These are phyloP conservation scores for Monosporascus sp. DNA, from an alignment of 2,329 filamentous ascomycete genomes.

Conservation along the genomic window DNA sequence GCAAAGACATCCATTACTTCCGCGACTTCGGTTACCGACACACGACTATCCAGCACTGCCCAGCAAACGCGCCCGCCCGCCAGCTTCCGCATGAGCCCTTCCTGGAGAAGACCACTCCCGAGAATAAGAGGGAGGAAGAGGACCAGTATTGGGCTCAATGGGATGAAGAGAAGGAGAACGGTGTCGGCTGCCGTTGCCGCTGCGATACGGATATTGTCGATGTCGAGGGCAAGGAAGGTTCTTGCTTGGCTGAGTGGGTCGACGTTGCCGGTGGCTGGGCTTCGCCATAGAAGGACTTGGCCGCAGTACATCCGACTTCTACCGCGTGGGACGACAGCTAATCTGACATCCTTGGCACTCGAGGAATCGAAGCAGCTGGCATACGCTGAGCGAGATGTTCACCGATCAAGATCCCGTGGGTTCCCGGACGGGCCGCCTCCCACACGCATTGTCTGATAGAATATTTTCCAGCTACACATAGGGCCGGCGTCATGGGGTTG, in stretches of 20 bases:
- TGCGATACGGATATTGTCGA: slow-evolving; percentile 98
- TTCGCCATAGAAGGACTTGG: slow-evolving; percentile 7
- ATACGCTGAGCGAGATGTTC: neutral
- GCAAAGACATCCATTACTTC: slow-evolving; percentile 94
- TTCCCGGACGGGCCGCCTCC: neutral
- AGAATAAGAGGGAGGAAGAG: slow-evolving; percentile 79
- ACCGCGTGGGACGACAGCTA: neutral
- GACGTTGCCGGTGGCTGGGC: slow-evolving; percentile 94
- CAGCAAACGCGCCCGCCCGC: slow-evolving; percentile 84
- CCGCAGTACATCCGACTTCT: neutral
- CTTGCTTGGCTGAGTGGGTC: slow-evolving; percentile 93
- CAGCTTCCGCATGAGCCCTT: slow-evolving; percentile 78
- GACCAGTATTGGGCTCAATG: slow-evolving; percentile 93
- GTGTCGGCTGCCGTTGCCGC: slow-evolving; percentile 90
- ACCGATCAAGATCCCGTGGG: neutral
- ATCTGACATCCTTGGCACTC: neutral
- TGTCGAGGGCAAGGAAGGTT: slow-evolving; percentile 95
- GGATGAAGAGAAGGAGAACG: slow-evolving; percentile 87
- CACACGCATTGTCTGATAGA: neutral
- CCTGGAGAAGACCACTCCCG: slow-evolving; percentile 73
- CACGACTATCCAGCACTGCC: slow-evolving; percentile 98
- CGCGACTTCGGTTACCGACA: slow-evolving; percentile 97
- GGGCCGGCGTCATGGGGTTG: neutral
- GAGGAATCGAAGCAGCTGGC: neutral
- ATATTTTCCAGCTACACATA: neutral